Conservation (phyloP, 1,139 yeast species). For the Hyphopichia fennica region DNA sequence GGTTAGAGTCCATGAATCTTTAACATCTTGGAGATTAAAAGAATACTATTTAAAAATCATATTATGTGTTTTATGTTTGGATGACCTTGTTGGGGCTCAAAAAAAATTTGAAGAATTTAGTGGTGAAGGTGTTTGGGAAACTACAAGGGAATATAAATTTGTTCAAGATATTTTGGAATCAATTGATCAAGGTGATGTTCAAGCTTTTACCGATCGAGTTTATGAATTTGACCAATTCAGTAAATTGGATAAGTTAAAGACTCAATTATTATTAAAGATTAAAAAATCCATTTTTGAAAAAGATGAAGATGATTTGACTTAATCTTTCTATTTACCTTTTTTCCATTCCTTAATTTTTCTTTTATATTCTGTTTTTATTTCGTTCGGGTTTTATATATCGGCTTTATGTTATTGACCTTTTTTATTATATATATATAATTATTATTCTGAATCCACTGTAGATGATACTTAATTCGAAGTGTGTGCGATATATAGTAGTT, state of each 20-base stretch:
- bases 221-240: slow-evolving; percentile 85
- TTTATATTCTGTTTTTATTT: no score
- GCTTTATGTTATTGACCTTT: no score
- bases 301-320: slow-evolving; percentile 58
- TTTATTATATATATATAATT: no score
- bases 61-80: slow-evolving; percentile 77
- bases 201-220: slow-evolving; percentile 70
- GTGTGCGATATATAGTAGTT: no score
- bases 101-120: slow-evolving; percentile 66
- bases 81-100: slow-evolving; percentile 83
- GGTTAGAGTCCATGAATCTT: slow-evolving; percentile 69
- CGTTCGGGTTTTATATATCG: no score
- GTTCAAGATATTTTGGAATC: slow-evolving; percentile 66
- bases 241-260: slow-evolving; percentile 89
- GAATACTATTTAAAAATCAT: slow-evolving; percentile 87
- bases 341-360: no score
- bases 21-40: slow-evolving; percentile 88
- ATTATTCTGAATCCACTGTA: no score
- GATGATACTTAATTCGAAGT: no score
- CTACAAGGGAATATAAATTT: slow-evolving; percentile 77
- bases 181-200: slow-evolving; percentile 77
- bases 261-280: slow-evolving; percentile 79
- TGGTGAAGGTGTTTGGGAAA: slow-evolving; percentile 77
- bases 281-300: slow-evolving; percentile 73
- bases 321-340: neutral